Conservation (phyloP, 2,329 filamentous ascomycete species). For the Trichoderma sp. region DNA sequence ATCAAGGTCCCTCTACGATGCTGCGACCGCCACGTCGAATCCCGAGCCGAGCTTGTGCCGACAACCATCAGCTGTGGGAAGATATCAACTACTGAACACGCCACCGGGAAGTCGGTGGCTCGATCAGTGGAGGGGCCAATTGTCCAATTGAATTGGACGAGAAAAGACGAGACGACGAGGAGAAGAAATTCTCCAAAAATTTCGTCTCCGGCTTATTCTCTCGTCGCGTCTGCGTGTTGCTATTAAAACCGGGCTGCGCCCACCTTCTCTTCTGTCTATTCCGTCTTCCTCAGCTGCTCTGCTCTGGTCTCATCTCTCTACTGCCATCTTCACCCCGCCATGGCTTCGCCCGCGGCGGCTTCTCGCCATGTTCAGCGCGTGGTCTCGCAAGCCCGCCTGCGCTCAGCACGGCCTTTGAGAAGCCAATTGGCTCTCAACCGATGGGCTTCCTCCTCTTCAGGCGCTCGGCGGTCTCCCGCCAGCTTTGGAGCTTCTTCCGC, state of each 20-base stretch:
- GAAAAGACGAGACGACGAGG: neutral
- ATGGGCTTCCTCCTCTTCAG: conserved; percentile 37
- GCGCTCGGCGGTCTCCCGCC: conserved; percentile 31
- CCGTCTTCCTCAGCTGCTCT: neutral
- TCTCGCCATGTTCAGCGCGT: conserved; percentile 39
- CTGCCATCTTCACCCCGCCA: conserved; percentile 2
- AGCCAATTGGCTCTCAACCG: conserved; percentile 37
- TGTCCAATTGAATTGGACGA: conserved; percentile 10
- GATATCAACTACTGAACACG: conserved; percentile 24
- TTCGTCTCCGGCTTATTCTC: conserved; percentile 4
- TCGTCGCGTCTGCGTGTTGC: neutral
- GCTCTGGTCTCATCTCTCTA: neutral
- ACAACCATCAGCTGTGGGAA: conserved; percentile 12
- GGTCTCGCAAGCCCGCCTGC: conserved; percentile 38
- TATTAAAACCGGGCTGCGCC: conserved; percentile 10
- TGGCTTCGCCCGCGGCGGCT: conserved; percentile 38
- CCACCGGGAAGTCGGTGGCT: conserved; percentile 23
- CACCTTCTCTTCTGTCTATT: neutral
- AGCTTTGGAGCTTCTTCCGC: conserved; percentile 32
- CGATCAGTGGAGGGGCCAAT: conserved; percentile 23
- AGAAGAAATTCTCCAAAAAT: neutral
- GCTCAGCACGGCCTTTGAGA: conserved; percentile 33
- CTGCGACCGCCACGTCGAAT: neutral
- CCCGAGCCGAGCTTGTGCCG: conserved; percentile 23
- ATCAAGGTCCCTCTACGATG: neutral